These are phyloP conservation scores for Chiua virens DNA, from an alignment of 768 basidiomycete genomes.

Conservation along the genomic window DNA sequence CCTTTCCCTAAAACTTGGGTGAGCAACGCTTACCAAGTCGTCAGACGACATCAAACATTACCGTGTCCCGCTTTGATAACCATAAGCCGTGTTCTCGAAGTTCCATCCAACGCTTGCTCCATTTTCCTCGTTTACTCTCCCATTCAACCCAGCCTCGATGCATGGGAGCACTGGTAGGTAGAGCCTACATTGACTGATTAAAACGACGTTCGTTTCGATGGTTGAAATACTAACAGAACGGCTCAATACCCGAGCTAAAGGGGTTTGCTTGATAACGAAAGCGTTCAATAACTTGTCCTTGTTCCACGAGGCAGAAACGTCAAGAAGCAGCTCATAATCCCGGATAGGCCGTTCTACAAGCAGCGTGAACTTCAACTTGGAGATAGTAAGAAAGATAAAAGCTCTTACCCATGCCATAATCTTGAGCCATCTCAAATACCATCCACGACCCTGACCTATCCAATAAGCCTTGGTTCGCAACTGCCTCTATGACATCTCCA, in stretches of 20 bases:
- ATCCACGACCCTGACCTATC: constrained; percentile 77
- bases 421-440: constrained; percentile 86
- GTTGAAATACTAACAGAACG: constrained; percentile 48
- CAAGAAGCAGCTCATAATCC: constrained; percentile 79
- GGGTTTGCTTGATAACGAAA: constrained; percentile 76
- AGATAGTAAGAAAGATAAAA: not conserved
- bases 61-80: constrained; percentile 87
- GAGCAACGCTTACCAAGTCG: constrained; percentile 2
- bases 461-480: constrained; percentile 67
- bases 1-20: constrained; percentile 63
- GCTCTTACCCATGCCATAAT: constrained; percentile 86
- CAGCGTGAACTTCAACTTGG: constrained; percentile 8
- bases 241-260: constrained; percentile 57
- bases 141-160: constrained; percentile 75
- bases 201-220: constrained; percentile 37
- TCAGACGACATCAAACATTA: constrained; percentile 34
- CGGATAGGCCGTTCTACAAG: constrained; percentile 82
- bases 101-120: constrained; percentile 90
- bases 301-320: constrained; percentile 87
- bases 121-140: constrained; percentile 91
- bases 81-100: constrained; percentile 84
- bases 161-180: constrained; percentile 46
- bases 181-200: constrained; percentile 42
- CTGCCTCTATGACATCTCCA: constrained; percentile 65
- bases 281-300: constrained; percentile 77